phyloP scores from a whole-genome alignment of 768 basidiomycete genomes.

The Mycena indigotica region DNA sequence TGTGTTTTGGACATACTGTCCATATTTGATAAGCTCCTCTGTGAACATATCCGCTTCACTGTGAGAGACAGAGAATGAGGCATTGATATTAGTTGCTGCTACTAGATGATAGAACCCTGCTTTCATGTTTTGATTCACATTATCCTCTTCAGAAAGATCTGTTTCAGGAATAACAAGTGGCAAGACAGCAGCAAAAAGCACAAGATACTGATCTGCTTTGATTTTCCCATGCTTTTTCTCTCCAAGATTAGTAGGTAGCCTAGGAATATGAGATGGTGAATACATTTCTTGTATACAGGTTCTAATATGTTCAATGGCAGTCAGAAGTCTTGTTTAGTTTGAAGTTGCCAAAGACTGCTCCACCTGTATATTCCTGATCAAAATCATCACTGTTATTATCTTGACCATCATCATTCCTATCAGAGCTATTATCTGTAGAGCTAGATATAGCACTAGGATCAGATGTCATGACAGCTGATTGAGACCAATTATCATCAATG shows the following conservation, averaged over 20 bases:
- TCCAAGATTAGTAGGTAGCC: constrained; percentile 25
- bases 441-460: background rate
- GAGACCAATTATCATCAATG: background rate
- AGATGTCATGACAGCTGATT: background rate
- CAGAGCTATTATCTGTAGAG: background rate
- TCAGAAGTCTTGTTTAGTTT: background rate
- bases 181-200: constrained; percentile 19
- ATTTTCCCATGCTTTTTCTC: constrained; percentile 25
- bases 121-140: background rate
- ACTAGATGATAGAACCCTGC: constrained; percentile 14
- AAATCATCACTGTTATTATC: background rate
- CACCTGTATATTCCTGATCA: background rate
- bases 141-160: background rate
- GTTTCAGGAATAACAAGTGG: constrained; percentile 20
- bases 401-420: background rate
- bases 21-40: constrained; percentile 7
- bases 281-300: constrained; percentile 8
- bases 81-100: constrained; percentile 16
- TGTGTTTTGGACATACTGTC: background rate
- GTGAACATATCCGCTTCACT: constrained; percentile 12
- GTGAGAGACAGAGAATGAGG: constrained; percentile 14
- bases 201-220: constrained; percentile 23
- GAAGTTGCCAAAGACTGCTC: background rate
- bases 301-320: background rate
- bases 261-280: constrained; percentile 17